Evolutionary conservation across 192 early-diverging fungal species (phyloP), one percentile per base, ranked within the genome.

Genomic region (Coemansia asiatica): DNA sequence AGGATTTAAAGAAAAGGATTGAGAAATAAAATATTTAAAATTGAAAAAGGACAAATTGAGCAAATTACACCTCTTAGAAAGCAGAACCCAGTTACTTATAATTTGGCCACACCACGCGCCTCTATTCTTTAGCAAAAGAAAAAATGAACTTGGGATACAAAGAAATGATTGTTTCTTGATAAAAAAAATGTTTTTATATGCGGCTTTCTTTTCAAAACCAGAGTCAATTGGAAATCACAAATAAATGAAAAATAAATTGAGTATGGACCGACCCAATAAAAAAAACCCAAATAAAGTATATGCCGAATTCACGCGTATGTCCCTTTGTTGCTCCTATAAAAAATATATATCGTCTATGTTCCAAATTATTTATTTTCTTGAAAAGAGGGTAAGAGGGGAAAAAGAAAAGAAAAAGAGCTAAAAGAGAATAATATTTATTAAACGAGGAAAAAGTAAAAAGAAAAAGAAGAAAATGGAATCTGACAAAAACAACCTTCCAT

Each of bases 361-460:
- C 40, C 10, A 44, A 44, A 44, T 16, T 16, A 5, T 44, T 44
- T 3, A 8, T 44, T 44, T 44, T 12, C 10, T 44, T 12, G 50
- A 64, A 65, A 35, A 70, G 19, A 25, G 19, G 31, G 25, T 26
- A 54, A 65, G 53, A 70, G 19, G 31, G 19, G 31, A 35, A 38
- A 54, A 27, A 22, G 69, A 51, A 60, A 27, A 36, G 25, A 22
- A 38, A 57, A 47, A 47, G 33, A 48, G 33, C 21, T 16, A 56
- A 65, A 56, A 44, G 15, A 44, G 15, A 2, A 51, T 51, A 21
- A 23, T 51, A 51, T 25, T 26, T 51, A 25, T 22, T 12, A 15
- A 19, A 8, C 23, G 2, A 6, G 53, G 13, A 27, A 16, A 29
- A 13, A 21, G 29, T 36, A 33, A 57, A 36, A 10, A 25, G 7